Evolutionary conservation across 2,329 filamentous ascomycete species (phyloP).

Genomic region (Aspergillus amoenus): DNA sequence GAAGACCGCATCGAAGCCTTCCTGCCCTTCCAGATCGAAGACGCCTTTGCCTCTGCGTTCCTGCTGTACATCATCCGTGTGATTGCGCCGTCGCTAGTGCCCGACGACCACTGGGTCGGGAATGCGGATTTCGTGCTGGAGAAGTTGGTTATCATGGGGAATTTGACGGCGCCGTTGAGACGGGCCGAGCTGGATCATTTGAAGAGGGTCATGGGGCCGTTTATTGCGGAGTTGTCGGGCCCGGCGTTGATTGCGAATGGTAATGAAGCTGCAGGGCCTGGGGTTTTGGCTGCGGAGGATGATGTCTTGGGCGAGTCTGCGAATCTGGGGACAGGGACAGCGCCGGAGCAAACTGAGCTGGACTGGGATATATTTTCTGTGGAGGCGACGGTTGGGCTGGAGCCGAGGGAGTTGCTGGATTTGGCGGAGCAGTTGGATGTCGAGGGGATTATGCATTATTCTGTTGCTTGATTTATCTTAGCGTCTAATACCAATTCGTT

Average conservation of each 20-base stretch:
- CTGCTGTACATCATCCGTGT: slow-evolving; percentile 37
- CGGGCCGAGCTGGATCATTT: slow-evolving; percentile 31
- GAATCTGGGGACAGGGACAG: no score
- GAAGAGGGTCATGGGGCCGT: background rate
- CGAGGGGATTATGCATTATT: background rate
- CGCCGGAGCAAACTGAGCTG: slow-evolving; percentile 27
- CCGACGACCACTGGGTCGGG: slow-evolving; percentile 37
- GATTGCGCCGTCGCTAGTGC: slow-evolving; percentile 35
- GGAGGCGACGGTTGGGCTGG: slow-evolving; percentile 25
- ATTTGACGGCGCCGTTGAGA: slow-evolving; percentile 38
- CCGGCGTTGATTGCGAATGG: no score
- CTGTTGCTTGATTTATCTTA: background rate
- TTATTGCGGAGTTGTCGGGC: background rate
- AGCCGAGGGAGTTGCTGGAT: slow-evolving; percentile 24
- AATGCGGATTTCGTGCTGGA: slow-evolving; percentile 39
- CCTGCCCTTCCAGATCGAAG: slow-evolving; percentile 44
- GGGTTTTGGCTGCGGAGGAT: background rate
- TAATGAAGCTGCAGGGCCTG: background rate
- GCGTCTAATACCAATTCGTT: no score
- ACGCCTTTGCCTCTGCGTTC: slow-evolving; percentile 44
- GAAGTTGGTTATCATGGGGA: slow-evolving; percentile 40
- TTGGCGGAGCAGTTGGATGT: slow-evolving; percentile 26
- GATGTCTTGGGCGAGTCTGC: no score
- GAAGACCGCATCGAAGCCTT: slow-evolving; percentile 31
- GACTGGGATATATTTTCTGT: slow-evolving; percentile 26